These are phyloP conservation scores for Cladosporium sp. DNA, from an alignment of 2,329 filamentous ascomycete genomes.

Conservation along the genomic window DNA sequence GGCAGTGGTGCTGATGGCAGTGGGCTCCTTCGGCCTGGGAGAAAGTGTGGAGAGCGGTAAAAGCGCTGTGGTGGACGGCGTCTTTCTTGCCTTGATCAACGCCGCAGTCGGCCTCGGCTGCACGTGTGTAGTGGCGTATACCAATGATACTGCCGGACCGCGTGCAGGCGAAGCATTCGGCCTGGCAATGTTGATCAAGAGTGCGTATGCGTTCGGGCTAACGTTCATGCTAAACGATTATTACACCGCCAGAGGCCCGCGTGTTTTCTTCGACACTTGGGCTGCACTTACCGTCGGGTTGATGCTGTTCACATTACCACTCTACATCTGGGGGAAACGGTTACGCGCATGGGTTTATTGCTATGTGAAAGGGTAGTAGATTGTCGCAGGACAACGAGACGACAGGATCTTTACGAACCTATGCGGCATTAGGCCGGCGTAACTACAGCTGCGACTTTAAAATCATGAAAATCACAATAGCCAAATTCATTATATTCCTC, in stretches of 20 bases:
- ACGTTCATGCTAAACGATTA: neutral
- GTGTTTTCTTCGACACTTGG: neutral
- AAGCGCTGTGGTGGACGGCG: neutral
- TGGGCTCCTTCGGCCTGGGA: neutral
- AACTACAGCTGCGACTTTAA: too few relatives aligned
- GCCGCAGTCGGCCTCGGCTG: neutral
- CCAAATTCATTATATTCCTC: too few relatives aligned
- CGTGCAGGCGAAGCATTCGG: neutral
- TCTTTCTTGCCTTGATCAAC: neutral
- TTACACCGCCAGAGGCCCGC: neutral
- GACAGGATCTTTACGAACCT: too few relatives aligned
- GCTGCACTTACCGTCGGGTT: too few relatives aligned
- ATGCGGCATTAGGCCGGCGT: too few relatives aligned
- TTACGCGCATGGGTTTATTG: too few relatives aligned
- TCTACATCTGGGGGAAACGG: too few relatives aligned
- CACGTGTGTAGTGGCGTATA: neutral
- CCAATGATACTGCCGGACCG: neutral
- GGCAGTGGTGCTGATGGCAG: neutral
- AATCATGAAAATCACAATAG: too few relatives aligned
- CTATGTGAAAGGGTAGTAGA: too few relatives aligned
- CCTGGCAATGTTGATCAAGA: neutral
- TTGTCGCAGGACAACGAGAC: too few relatives aligned
- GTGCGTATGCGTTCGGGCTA: neutral
- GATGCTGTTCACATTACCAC: too few relatives aligned
- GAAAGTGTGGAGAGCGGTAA: neutral